Base-by-base conservation (phyloP, 345 rosid species). In the Nephelium lappaceum region DNA sequence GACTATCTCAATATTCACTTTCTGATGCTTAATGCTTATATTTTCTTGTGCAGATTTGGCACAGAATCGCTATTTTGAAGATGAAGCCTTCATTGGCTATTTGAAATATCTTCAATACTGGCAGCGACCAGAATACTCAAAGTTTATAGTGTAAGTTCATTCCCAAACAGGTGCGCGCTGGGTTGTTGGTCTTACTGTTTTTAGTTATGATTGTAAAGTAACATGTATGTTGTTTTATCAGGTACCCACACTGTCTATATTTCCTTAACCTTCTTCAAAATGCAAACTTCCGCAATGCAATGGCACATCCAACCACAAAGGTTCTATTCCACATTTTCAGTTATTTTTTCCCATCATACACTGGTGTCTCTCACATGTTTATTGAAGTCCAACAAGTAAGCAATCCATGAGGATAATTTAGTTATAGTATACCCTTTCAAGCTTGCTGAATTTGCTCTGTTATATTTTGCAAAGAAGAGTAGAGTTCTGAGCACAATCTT, bases 231-330 rank as follows among this genome's bases (percentile, higher is more conserved):
- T 51, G 57, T 51, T 51, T 51, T 51, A 51, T 75, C 88, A 97
- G 98, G 98, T 97, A 94, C 82, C 98, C 98, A 38, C 98, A 94
- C 82, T 93, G 96, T 85, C 81, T 97, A 19, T 93, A 77, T 84
- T 94, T 97, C 79, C 97, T 97, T 15, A 95, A 94, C 79, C 97
- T 91, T 83, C 98, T 97, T 49, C 99, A 97, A 86, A 97, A 94
- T 81, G 88, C 97, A 7, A 97, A 86, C 84, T 97, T 94, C 85
- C 90, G 98, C 76, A 85, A 53, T 89, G 98, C 98, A 53, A 94
- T 97, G 97, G 98, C 99, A 15, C 98, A 93, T 89, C 99, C 98
- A 49, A 91, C 85, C 71, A 93, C 87, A 90, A 97, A 94, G 98
- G 99, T 94, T 79, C 6, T 23, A 38, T 72, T 81, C 76, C 51